Evolutionary conservation across 176 grass and related monocot genomes (phyloP).

Genomic region (Oryza australiensis): DNA sequence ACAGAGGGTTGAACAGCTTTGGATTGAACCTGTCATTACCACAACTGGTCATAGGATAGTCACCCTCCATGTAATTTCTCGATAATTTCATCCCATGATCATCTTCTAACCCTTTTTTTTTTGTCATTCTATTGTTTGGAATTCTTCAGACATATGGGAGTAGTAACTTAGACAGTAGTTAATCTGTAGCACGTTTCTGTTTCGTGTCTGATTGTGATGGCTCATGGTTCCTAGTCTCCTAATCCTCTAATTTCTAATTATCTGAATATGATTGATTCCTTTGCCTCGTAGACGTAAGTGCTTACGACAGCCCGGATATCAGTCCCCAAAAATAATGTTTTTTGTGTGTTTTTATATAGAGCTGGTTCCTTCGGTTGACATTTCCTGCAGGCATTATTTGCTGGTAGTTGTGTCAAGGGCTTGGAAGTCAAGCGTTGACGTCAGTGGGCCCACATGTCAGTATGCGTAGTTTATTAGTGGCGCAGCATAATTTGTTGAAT

Average conservation of each 20-base stretch:
- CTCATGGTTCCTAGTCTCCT: neutral
- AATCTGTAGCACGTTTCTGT: slow-evolving; percentile 19
- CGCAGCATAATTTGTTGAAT: neutral
- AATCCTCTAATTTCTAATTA: neutral
- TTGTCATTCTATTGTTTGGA: slow-evolving; percentile 10
- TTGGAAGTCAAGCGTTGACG: neutral
- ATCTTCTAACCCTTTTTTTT: neutral
- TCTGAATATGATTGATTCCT: slow-evolving; percentile 1
- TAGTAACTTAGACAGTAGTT: neutral
- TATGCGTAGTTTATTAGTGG: neutral
- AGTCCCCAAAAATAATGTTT: neutral
- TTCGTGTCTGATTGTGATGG: neutral
- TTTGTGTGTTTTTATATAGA: slow-evolving; percentile 10
- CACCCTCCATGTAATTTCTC: slow-evolving; percentile 20
- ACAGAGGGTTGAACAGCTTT: neutral
- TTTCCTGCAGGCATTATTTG: neutral
- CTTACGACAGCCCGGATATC: slow-evolving; percentile 19
- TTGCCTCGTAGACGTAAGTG: slow-evolving; percentile 38
- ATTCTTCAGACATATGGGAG: neutral
- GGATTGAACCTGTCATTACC: neutral
- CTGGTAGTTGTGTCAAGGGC: neutral
- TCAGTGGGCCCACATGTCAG: neutral
- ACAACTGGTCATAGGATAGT: neutral
- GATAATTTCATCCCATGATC: neutral
- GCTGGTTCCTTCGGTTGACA: slow-evolving; percentile 20